Percentiles rank a stretch among this genome's conserved stretches.
phyloP scores from a whole-genome alignment of 1,139 yeast genomes.

The Taphrina wiesneri region DNA sequence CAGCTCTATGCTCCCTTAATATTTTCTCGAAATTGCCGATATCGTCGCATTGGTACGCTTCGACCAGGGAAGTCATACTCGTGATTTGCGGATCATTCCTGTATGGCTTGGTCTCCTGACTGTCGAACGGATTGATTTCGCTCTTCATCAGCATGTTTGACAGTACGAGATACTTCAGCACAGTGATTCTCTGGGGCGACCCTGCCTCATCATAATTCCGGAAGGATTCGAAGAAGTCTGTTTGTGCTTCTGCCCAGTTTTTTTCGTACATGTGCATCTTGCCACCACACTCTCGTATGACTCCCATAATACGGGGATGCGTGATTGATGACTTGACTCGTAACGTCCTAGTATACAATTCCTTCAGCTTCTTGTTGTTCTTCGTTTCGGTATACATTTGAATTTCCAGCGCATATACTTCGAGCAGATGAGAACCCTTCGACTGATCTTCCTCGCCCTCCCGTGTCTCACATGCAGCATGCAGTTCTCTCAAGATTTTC shows the following conservation, averaged over 20 bases:
- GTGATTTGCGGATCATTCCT: slow-evolving; percentile 47
- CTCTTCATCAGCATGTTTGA: slow-evolving; percentile 66
- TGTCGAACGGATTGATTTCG: slow-evolving; percentile 65
- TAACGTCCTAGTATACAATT: slow-evolving; percentile 55
- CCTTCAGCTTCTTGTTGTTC: slow-evolving; percentile 51
- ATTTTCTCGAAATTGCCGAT: slow-evolving; percentile 46
- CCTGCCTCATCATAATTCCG: slow-evolving; percentile 81
- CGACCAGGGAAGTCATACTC: slow-evolving; percentile 48
- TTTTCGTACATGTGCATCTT: slow-evolving; percentile 61
- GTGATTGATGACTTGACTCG: slow-evolving; percentile 64
- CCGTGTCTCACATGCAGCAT: slow-evolving; percentile 45
- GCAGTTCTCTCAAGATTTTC: slow-evolving; percentile 50
- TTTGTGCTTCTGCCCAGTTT: slow-evolving; percentile 63
- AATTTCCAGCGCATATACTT: slow-evolving; percentile 67
- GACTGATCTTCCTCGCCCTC: slow-evolving; percentile 41
- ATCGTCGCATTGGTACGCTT: slow-evolving; percentile 48
- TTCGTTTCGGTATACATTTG: slow-evolving; percentile 51
- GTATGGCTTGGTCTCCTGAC: slow-evolving; percentile 53
- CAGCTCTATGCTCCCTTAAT: slow-evolving; percentile 42
- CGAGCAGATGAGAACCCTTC: slow-evolving; percentile 52
- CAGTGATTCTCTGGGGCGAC: slow-evolving; percentile 55
- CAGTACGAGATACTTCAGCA: slow-evolving; percentile 63
- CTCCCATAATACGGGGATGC: slow-evolving; percentile 71
- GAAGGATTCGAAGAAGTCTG: slow-evolving; percentile 70
- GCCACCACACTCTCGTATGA: slow-evolving; percentile 74